Base-by-base conservation (phyloP, 495 filamentous ascomycete species). In the Parmelia sp. region DNA sequence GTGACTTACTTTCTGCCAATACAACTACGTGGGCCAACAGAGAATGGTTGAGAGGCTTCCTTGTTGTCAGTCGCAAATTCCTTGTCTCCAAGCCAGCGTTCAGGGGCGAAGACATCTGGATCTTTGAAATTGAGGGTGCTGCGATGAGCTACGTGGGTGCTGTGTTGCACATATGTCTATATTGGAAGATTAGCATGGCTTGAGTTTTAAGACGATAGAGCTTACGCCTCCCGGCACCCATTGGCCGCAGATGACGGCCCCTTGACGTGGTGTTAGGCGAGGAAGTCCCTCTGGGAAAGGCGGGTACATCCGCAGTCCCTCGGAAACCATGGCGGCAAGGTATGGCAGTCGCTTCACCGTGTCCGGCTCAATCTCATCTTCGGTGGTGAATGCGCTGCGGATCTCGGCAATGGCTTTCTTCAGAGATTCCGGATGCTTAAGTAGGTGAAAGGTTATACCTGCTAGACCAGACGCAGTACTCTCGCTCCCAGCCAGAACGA, bases 401-500 rank as follows among this genome's bases (percentile, higher is more conserved):
- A 88, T 72, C 58, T 86, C 84, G 2, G 63, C 9, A 1, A 64
- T 58, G 2, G 84, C 70, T 35, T 62, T 73, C 12, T 57, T 45
- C 27, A 35, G 9, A 25, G 45, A 29, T 33, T 62, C 60, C 2
- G 44, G 42, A 25, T 62, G 44, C 65, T 74, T 63, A 0, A 66
- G 82, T 70, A n/a, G 71, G 35, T 73, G 73, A 40, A 73, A 80
- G 0, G 77, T 76, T 0, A 69, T 64, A 8, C 75, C 77, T 2
- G 75, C 74, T 2, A 84, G 68, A 0, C 73, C 55, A 0, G 78
- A 81, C 0, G 82, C 80, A 9, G 80, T 84, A 0, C 82, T 87
- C 68, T 87, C 84, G 68, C 79, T 83, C 4, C 82, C 83, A 0
- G 83, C 80, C 21, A 76, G 66, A 9, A 81, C 69, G 55, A 81